A percentile compares a stretch with the other conserved stretches of the same genome.
These are phyloP conservation scores for Paecilomyces sp. DNA, from an alignment of 2,329 filamentous ascomycete genomes.

Conservation along the genomic window DNA sequence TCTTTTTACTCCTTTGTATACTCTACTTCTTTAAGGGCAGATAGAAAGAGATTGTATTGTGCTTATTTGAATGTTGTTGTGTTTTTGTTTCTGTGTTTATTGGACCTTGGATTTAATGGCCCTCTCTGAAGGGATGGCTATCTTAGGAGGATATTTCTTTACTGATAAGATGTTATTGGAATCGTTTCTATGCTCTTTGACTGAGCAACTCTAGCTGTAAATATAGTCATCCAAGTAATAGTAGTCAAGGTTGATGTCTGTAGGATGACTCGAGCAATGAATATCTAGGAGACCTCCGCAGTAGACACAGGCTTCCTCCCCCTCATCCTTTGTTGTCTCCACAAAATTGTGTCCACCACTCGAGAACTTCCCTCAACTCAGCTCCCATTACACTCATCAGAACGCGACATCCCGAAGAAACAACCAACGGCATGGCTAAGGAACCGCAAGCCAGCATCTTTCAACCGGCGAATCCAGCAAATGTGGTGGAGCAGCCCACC, in stretches of 20 bases:
- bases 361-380: not conserved
- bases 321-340: not conserved
- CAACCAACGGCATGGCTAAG: not conserved
- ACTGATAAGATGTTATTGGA: too few species aligned
- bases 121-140: too few species aligned
- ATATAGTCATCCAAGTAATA: not conserved
- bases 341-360: not conserved
- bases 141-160: too few species aligned
- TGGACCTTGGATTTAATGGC: too few species aligned
- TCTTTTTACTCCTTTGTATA: not conserved
- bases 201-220: not conserved
- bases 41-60: too few species aligned
- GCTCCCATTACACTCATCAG: not conserved
- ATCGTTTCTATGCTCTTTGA: not conserved
- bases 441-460: not conserved
- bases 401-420: not conserved
- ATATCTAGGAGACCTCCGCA: not conserved
- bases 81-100: too few species aligned
- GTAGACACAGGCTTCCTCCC: not conserved
- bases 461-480: not conserved
- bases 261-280: not conserved
- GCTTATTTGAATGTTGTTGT: too few species aligned
- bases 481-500: not conserved
- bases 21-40: not conserved
- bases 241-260: not conserved